Base-by-base conservation (phyloP, 768 basidiomycete genomes). In the Suillus placidus region DNA sequence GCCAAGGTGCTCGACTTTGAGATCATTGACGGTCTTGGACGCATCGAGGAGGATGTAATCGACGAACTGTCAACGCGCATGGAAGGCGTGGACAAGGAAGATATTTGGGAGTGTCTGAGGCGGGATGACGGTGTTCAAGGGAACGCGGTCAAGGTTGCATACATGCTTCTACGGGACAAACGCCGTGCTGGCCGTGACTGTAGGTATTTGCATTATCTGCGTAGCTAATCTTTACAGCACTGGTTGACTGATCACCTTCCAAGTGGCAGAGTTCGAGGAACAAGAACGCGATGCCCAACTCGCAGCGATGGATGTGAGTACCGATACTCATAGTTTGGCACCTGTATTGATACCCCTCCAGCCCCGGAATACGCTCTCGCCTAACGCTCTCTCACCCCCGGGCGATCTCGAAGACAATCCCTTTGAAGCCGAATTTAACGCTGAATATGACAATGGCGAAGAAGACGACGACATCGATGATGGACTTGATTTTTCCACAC, bases 121-220 rank as follows among this genome's bases (percentile, higher is more conserved):
- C 80, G 88, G 69, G 90, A 95, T 61, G 94, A 96, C 68, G 95
- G 93, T 0, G 83, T 87, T 49, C 88, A 90, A 66, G 93, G 95
- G 45, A 97, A 98, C 74, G 90, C 94, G 62, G 91, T 99, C 74
- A 96, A 97, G 78, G 95, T 99, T 8, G 95, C 97, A 0, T 99
- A 99, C 77, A 88, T 95, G 87, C 82, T 99, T 5, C 82, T 97
- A 54, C 83, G 94, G 64, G 97, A 99, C 73, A 95, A 95, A 80
- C 83, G 88, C 70, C 81, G 95, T 45, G 83, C 92, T 62, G 89
- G 94, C 7, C 87, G 91, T 76, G 94, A 95, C 74, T 79, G 95
- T 97, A 71, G 83, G 94, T 83, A 37, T 43, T 14, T 20, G 9
- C 6, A n/a, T 60, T 43, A 23, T 58, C 8, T 42, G 6, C 64